Conservation (phyloP, 2,329 filamentous ascomycete species). For the Albifimbria verrucaria region DNA sequence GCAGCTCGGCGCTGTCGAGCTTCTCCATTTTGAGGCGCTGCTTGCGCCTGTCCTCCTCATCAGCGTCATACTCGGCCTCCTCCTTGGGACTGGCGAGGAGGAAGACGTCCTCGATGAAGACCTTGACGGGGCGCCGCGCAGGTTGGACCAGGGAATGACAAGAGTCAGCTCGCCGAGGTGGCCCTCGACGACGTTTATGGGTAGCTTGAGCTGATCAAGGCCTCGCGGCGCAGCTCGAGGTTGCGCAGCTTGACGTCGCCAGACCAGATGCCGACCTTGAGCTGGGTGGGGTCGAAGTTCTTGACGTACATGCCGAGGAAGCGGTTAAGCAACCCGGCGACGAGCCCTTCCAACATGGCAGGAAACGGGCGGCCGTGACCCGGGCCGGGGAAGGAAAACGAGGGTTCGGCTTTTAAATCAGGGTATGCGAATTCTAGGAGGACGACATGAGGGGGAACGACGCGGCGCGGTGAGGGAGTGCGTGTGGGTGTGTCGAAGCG, state of each 20-base stretch:
- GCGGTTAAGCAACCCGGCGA: constrained; percentile 95
- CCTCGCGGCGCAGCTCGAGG: constrained; percentile 88
- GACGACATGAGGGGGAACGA: neutral
- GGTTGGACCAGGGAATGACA: constrained; percentile 94
- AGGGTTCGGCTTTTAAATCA: constrained; percentile 5
- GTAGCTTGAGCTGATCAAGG: constrained; percentile 94
- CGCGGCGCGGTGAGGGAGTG: neutral
- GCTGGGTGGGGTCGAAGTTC: constrained; percentile 96
- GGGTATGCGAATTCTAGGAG: neutral
- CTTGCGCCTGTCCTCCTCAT: constrained; percentile 82
- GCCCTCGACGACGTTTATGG: constrained; percentile 93
- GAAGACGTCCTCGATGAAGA: constrained; percentile 96
- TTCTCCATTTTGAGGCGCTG: constrained; percentile 99
- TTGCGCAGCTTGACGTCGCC: constrained; percentile 95
- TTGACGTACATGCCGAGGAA: constrained; percentile 99
- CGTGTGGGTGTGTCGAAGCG: neutral
- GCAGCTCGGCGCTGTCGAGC: constrained; percentile 88
- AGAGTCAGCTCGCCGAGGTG: constrained; percentile 90
- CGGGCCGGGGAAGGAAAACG: constrained; percentile 53
- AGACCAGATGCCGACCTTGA: constrained; percentile 98
- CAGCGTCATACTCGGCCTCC: constrained; percentile 87
- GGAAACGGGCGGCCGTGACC: constrained; percentile 61
- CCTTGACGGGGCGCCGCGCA: constrained; percentile 88
- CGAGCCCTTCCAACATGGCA: constrained; percentile 93
- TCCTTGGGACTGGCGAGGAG: constrained; percentile 92